Conservation (phyloP, 2,329 filamentous ascomycete species). For the Apiospora marii region DNA sequence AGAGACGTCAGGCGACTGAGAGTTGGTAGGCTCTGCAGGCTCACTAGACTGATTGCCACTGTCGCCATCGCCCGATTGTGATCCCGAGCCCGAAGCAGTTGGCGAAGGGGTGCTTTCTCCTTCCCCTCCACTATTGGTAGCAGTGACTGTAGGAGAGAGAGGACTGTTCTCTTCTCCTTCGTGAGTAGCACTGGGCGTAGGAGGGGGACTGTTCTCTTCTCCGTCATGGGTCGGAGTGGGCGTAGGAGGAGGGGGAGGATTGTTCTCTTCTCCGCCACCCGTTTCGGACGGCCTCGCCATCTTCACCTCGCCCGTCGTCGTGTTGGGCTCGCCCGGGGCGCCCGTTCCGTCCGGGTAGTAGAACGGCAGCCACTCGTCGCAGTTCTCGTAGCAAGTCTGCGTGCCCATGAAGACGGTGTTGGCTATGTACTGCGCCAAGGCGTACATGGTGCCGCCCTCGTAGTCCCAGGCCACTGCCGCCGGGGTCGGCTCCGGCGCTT, state of each 20-base stretch:
- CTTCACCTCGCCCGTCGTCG: neutral
- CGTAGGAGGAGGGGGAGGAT: neutral
- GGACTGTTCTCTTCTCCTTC: neutral
- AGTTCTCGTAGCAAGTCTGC: conserved; percentile 34
- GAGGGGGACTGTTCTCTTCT: neutral
- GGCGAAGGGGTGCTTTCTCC: neutral
- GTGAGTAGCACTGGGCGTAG: neutral
- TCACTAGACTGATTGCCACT: neutral
- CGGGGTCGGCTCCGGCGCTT: neutral
- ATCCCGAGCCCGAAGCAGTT: neutral
- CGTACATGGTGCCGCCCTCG: conserved; percentile 30
- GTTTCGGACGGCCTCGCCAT: conserved; percentile 2
- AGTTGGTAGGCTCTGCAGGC: neutral
- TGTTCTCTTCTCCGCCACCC: neutral
- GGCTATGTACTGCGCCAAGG: neutral
- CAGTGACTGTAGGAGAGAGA: neutral
- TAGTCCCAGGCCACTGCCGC: conserved; percentile 31
- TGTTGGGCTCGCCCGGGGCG: neutral
- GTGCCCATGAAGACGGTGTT: conserved; percentile 33
- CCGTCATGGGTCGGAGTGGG: neutral
- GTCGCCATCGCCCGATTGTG: neutral
- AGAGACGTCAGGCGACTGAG: neutral
- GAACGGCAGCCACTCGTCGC: conserved; percentile 30
- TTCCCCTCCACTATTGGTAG: neutral
- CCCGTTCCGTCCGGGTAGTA: conserved; percentile 30